Evolutionary conservation across 2,329 filamentous ascomycete genomes (phyloP).

Genomic region (Davidsoniella australis): DNA sequence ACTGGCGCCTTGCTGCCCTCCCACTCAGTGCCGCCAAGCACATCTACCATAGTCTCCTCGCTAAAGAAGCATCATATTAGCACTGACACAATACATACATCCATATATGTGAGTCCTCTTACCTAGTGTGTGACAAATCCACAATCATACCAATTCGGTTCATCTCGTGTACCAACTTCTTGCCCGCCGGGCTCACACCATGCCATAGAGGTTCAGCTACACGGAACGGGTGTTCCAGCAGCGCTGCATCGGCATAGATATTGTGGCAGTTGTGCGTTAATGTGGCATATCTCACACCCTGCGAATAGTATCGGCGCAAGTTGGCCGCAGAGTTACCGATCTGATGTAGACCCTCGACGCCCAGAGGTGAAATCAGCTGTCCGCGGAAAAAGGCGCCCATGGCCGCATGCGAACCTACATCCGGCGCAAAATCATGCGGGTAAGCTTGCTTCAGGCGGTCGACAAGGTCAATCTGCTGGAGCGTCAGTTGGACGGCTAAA

Average conservation of each 20-base stretch:
- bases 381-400: conserved; percentile 40
- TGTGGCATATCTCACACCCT: conserved; percentile 77
- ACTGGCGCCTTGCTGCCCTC: conserved; percentile 60
- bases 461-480: conserved; percentile 61
- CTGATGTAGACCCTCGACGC: conserved; percentile 79
- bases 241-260: conserved; percentile 68
- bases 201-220: conserved; percentile 43
- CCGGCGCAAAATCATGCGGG: conserved; percentile 51
- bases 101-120: background rate
- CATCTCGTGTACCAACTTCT: conserved; percentile 65
- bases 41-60: conserved; percentile 70
- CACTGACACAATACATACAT: background rate
- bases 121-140: conserved; percentile 57
- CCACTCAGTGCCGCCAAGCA: conserved; percentile 50
- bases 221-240: conserved; percentile 36
- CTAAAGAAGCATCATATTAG: conserved; percentile 19
- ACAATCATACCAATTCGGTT: conserved; percentile 91
- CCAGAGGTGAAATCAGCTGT: conserved; percentile 60
- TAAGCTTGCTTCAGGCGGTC: conserved; percentile 45
- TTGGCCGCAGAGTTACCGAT: conserved; percentile 72
- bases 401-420: conserved; percentile 43
- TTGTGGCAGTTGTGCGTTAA: conserved; percentile 93
- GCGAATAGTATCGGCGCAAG: conserved; percentile 54
- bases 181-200: conserved; percentile 57
- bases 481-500: conserved; percentile 46